These are phyloP conservation scores for Populus tomentosa DNA, from an alignment of 441 rosid genomes.

Conservation along the genomic window DNA sequence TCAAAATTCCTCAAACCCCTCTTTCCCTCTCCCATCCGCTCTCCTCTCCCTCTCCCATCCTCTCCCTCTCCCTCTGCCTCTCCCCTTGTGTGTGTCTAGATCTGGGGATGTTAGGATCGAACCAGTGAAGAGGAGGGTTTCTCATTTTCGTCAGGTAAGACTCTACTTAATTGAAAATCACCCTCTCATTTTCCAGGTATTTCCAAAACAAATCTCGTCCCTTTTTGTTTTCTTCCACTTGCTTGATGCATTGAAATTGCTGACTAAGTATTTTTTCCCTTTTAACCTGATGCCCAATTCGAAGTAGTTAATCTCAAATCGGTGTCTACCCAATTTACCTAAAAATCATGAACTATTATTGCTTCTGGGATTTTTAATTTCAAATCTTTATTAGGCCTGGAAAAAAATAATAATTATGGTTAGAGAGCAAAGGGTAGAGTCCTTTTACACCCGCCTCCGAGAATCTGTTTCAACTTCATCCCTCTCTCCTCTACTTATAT, in stretches of 20 bases:
- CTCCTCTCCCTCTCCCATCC: not conserved
- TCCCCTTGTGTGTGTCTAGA: not conserved
- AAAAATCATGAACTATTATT: not conserved
- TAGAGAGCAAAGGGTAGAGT: slow-evolving; percentile 63
- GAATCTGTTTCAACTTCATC: slow-evolving; percentile 57
- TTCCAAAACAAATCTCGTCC: not conserved
- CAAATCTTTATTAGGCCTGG: not conserved
- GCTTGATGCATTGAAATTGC: not conserved
- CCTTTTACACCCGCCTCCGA: slow-evolving; percentile 66
- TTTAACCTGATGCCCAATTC: not conserved
- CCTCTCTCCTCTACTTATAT: slow-evolving; percentile 64
- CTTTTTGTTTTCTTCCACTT: not conserved
- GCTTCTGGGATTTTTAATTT: not conserved
- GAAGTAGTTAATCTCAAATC: not conserved
- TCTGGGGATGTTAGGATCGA: slow-evolving; percentile 4
- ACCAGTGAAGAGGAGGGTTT: not conserved
- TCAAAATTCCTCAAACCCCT: not conserved
- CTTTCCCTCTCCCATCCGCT: not conserved
- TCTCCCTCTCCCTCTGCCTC: not conserved
- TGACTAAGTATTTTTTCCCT: not conserved
- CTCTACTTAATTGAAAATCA: not conserved
- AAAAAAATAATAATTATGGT: slow-evolving; percentile 44
- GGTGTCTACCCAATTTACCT: not conserved
- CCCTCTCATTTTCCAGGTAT: not conserved
- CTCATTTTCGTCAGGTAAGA: not conserved